phyloP scores from a whole-genome alignment of 371 early-diverging fungal genomes.

The Rhizopus stolonifer region DNA sequence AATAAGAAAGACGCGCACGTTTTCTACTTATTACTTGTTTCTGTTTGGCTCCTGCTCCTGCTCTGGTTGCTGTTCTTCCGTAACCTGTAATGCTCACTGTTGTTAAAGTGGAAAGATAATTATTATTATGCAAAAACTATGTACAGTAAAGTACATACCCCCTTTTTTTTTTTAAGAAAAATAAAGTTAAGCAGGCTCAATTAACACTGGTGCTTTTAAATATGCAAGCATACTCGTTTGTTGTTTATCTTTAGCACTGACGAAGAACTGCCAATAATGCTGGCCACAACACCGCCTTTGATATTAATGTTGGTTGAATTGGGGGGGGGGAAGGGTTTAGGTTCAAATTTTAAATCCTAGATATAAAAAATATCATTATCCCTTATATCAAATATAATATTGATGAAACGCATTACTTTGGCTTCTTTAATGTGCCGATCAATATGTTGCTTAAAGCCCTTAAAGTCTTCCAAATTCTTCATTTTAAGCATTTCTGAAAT shows the following conservation, averaged over 20 bases:
- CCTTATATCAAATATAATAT: background rate
- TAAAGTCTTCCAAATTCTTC: background rate
- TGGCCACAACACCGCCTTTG: background rate
- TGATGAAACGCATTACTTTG: conserved; percentile 2
- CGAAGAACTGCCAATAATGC: conserved; percentile 1
- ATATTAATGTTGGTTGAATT: conserved; percentile 7
- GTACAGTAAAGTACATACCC: background rate
- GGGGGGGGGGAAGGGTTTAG: background rate
- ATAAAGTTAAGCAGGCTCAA: too few relatives aligned
- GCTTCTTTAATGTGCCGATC: background rate
- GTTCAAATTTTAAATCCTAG: conserved; percentile 2
- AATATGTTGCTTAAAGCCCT: background rate
- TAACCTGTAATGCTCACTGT: too few relatives aligned
- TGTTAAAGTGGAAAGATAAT: too few relatives aligned
- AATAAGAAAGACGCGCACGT: background rate
- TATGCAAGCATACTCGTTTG: conserved; percentile 2
- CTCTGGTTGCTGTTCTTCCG: too few relatives aligned
- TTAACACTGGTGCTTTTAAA: background rate
- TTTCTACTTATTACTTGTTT: conserved; percentile 4
- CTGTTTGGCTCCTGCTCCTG: background rate
- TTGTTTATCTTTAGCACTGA: background rate
- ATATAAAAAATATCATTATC: background rate
- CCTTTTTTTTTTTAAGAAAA: background rate
- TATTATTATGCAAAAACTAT: too few relatives aligned
- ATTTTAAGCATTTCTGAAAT: conserved; percentile 1